Evolutionary conservation across 1,284 basidiomycete species (phyloP), one percentile per base, ranked within the genome.

Genomic region (Microbotryum lychnidis-dioicae): DNA sequence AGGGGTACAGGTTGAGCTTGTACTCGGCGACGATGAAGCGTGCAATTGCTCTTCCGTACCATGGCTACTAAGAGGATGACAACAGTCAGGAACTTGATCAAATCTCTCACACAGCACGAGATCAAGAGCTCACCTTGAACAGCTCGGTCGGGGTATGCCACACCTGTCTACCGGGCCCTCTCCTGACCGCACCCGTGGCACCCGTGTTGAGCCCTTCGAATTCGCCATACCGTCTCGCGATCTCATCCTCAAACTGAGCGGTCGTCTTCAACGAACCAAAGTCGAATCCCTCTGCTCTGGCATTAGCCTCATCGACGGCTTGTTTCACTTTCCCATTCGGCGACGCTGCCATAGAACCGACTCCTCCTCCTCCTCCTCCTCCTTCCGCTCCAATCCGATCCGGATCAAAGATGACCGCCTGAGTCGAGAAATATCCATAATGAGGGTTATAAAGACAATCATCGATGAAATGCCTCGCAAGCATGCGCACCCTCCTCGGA

Each of bases 61-160:
- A 89, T 12, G 96, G 96, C 90, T 94, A 71, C 9, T 18, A 2
- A 21, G 23, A 31, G 8, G 6, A 31, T 20, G 3, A 23, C 20
- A 33, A n/a, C 31, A 37, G 49, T 53, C 21, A 27, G 23, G 8
- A 44, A 49, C 14, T 37, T 0, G 20, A 29, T 42, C 37, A 44
- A 27, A 31, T 20, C 23, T 31, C 10, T 54, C 44, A 23, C 14
- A 58, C 52, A 44, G n/a, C 57, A 20, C 45, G 27, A 27, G 6
- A 6, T n/a, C 46, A 31, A 14, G 33, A 29, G 12, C 82, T 64
- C 71, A 92, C 93, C 82, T 94, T 91, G 81, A 98, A 97, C 47
- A 99, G 78, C 75, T 98, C 94, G 2, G 92, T 97, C 0, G 96
- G 96, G 0, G 96, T 99, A 77, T 99, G 96, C 96, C 96, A 99